Evolutionary conservation across 2,329 filamentous ascomycete genomes (phyloP), one percentile per base, ranked within the genome.

Genomic region (Neurospora sp.): DNA sequence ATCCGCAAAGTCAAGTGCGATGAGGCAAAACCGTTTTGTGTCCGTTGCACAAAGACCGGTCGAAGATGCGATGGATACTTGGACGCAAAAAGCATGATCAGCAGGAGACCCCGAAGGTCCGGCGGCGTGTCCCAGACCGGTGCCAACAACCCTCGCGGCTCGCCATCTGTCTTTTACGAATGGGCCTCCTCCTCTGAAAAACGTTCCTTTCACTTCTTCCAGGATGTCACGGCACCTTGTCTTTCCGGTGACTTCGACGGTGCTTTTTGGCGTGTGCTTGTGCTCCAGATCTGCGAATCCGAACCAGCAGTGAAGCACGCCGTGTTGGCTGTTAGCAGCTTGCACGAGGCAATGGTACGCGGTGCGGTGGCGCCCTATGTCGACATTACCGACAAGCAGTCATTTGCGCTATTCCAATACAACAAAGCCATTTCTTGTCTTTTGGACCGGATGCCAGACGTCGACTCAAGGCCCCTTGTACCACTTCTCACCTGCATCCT

Each of bases 1-100:
- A 82, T 85, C 39, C 83, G 85, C 67, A 84, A 85, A 70, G 82
- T 87, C 68, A 87, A 87, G 75, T 88, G 86, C 75, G 85, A 87
- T 72, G 86, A 88, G 77, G 78, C 77, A 19, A 86, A 84, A 69
- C 86, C 86, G 1, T 78, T 77, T 46, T 88, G 86, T 73, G 77
- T 82, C 41, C 82, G 84, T 70, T 88, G 86, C 74, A 82, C 81
- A 40, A 84, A 83, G 69, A 87, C 86, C 3, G 85, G 86, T 12
- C 82, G 86, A 68, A 83, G 81, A 73, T 88, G 86, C 74, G 86
- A 88, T 74, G 86, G 86, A 70, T 88, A 88, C 70, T 74, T 78
- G 10, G 71, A 76, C 71, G 72, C 75, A 39, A 73, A 73, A 71
- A 70, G 73, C 15, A 73, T 79, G 28, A 75, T 77, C 5, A 70